phyloP scores from a whole-genome alignment of 768 basidiomycete species.

The Rubroboletus pulcherrimus region DNA sequence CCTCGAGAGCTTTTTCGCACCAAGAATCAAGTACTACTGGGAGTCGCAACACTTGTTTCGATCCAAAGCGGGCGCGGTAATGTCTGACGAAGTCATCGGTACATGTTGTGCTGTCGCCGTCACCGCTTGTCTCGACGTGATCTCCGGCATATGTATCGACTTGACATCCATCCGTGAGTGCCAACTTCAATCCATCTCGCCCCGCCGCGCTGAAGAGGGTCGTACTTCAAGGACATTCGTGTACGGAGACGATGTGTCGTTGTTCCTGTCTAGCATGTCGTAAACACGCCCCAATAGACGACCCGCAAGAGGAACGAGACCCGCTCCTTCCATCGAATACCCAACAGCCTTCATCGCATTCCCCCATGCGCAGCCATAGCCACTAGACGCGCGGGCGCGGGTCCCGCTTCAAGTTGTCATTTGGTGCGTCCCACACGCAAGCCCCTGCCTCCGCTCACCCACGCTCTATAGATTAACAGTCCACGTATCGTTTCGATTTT shows the following conservation, averaged over 20 bases:
- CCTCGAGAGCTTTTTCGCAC: too few relatives aligned
- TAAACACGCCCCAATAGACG: slow-evolving; percentile 1
- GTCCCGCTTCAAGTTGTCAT: background rate
- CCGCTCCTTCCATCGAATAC: slow-evolving; percentile 18
- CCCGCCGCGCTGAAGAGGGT: background rate
- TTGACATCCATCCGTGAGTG: slow-evolving; percentile 22
- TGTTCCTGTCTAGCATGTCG: slow-evolving; percentile 14
- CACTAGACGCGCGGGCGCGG: background rate
- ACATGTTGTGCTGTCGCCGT: slow-evolving; percentile 16
- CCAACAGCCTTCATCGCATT: slow-evolving; percentile 19
- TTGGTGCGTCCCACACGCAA: background rate
- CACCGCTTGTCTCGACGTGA: slow-evolving; percentile 21
- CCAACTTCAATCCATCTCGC: background rate
- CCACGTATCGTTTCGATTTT: background rate
- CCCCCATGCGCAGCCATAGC: slow-evolving; percentile 21
- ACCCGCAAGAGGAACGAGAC: slow-evolving; percentile 13
- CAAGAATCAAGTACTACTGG: too few relatives aligned
- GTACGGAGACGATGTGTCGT: slow-evolving; percentile 24
- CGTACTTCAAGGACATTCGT: slow-evolving; percentile 16
- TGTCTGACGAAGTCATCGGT: background rate
- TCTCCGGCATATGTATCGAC: slow-evolving; percentile 24
- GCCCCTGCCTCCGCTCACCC: background rate
- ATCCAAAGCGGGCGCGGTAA: background rate
- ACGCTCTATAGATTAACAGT: background rate
- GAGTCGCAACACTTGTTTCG: background rate